Percentiles rank a stretch among this genome's conserved stretches.
Conservation (phyloP, 192 early-diverging fungal genomes). For the Obelidium mucronatum region DNA sequence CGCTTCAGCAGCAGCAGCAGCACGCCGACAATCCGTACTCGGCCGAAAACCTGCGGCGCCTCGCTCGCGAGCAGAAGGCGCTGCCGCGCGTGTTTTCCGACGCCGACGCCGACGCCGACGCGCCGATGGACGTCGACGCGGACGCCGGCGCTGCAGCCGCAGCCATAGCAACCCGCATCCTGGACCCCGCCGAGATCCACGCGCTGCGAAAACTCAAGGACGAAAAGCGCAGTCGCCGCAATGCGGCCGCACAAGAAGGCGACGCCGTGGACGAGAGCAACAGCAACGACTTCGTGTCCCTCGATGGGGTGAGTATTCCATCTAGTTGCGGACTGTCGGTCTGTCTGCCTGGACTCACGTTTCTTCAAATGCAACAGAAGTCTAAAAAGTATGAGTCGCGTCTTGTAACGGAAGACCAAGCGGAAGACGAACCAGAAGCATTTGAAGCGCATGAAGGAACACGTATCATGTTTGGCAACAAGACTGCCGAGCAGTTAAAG, state of each 20-base stretch:
- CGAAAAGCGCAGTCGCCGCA: neutral
- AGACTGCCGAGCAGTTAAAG: slow-evolving; percentile 13
- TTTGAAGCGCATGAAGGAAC: slow-evolving; percentile 38
- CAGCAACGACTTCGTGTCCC: neutral
- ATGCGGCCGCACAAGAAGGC: neutral
- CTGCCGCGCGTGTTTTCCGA: neutral
- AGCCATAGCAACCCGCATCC: slow-evolving; percentile 11
- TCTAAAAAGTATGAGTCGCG: slow-evolving; percentile 21
- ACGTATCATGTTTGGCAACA: slow-evolving; percentile 32
- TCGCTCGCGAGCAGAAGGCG: neutral
- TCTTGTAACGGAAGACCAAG: slow-evolving; percentile 38
- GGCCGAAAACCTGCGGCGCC: neutral
- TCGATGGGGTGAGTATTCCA: neutral
- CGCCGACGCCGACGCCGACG: neutral
- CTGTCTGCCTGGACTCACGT: neutral
- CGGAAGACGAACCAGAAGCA: slow-evolving; percentile 22
- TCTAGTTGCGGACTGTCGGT: neutral
- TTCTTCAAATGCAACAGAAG: neutral
- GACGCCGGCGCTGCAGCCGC: neutral
- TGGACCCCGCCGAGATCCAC: slow-evolving; percentile 20
- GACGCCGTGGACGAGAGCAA: neutral
- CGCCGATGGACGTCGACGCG: neutral
- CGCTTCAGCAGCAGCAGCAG: neutral
- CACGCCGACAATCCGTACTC: slow-evolving; percentile 7
- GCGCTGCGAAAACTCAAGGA: slow-evolving; percentile 26